phyloP scores from a whole-genome alignment of 352 stramenopile species.

The Blastocystis sp. region DNA sequence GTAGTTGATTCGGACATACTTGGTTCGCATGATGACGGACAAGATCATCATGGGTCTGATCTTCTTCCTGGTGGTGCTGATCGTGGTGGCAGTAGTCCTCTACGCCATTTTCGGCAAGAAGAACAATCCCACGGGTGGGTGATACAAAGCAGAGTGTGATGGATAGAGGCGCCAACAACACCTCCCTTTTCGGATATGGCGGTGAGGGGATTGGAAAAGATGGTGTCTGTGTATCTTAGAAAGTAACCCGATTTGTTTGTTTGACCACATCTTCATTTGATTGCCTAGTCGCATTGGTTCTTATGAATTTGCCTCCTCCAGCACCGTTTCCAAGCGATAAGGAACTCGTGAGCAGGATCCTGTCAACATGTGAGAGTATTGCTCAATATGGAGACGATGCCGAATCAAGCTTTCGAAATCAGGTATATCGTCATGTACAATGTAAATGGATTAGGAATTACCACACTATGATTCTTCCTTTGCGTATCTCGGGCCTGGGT shows the following conservation, averaged over 20 bases:
- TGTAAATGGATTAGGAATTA: slow-evolving; percentile 14
- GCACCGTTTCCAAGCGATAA: slow-evolving; percentile 3
- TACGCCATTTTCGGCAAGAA: slow-evolving; percentile 29
- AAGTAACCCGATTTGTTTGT: neutral
- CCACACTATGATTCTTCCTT: slow-evolving; percentile 15
- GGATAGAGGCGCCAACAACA: slow-evolving; percentile 22
- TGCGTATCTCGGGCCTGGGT: slow-evolving; percentile 37
- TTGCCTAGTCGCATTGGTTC: neutral
- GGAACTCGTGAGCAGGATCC: neutral
- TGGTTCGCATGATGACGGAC: slow-evolving; percentile 50
- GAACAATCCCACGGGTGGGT: neutral
- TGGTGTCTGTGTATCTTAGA: slow-evolving; percentile 40
- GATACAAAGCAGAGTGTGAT: neutral
- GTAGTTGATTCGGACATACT: slow-evolving; percentile 33
- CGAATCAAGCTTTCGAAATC: slow-evolving; percentile 24
- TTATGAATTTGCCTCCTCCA: slow-evolving; percentile 60
- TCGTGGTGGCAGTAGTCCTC: slow-evolving; percentile 19
- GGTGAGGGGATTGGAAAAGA: neutral
- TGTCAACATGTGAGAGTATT: slow-evolving; percentile 25
- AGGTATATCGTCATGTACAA: neutral
- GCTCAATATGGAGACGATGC: neutral
- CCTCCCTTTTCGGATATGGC: neutral
- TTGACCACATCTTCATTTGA: too few species aligned
- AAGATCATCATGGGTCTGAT: slow-evolving; percentile 57
- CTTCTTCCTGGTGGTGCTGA: slow-evolving; percentile 21